Percentiles rank a stretch among this genome's conserved stretches.
phyloP scores from a whole-genome alignment of 2,329 filamentous ascomycete genomes.

The Lachnellula hyalina region DNA sequence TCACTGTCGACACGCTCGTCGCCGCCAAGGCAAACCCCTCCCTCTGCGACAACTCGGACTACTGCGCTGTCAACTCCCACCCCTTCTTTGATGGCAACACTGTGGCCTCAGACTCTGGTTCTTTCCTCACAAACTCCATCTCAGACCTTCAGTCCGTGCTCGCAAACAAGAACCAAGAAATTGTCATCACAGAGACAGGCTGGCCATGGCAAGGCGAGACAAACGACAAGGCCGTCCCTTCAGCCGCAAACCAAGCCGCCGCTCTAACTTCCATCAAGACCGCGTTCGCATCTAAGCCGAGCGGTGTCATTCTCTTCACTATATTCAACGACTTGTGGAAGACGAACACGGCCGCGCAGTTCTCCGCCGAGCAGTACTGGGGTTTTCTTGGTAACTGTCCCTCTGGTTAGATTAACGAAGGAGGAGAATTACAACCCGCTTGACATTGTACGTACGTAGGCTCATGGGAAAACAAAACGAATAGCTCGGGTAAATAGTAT shows the following conservation, averaged over 20 bases:
- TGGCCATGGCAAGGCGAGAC: constrained; percentile 68
- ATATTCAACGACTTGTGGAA: constrained; percentile 82
- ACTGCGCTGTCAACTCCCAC: constrained; percentile 77
- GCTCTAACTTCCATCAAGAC: constrained; percentile 62
- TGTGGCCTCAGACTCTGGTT: constrained; percentile 55
- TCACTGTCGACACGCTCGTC: constrained; percentile 74
- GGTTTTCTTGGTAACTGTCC: constrained; percentile 46
- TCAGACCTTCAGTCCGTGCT: constrained; percentile 39
- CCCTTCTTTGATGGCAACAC: constrained; percentile 72
- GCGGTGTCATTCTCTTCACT: constrained; percentile 65
- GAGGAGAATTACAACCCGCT: not conserved
- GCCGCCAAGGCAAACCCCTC: constrained; percentile 60
- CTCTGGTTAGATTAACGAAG: constrained; percentile 17
- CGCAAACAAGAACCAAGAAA: constrained; percentile 45
- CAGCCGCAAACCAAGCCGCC: constrained; percentile 55
- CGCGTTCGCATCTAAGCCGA: constrained; percentile 46
- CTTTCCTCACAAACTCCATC: constrained; percentile 58
- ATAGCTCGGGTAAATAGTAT: constrained; percentile 13
- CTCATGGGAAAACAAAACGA: constrained; percentile 1
- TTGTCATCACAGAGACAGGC: constrained; percentile 76
- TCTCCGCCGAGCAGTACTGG: constrained; percentile 73
- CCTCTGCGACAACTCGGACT: constrained; percentile 69
- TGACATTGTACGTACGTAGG: constrained; percentile 1
- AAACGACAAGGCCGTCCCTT: constrained; percentile 67
- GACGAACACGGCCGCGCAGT: constrained; percentile 53